Conservation (phyloP, 805 yeast species). For the Yarrowia sp. region DNA sequence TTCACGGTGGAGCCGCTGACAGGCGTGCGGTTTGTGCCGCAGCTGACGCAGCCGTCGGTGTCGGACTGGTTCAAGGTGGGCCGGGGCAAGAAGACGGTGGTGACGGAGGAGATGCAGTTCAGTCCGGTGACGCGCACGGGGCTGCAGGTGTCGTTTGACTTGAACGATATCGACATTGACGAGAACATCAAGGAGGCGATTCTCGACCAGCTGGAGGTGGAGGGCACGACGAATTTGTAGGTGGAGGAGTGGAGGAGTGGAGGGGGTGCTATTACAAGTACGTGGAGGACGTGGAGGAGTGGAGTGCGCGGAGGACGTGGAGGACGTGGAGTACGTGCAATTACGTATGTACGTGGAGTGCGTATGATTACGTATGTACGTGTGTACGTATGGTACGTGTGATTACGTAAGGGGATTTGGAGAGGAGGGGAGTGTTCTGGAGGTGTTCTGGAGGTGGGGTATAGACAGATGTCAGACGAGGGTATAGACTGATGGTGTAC, state of each 20-base stretch:
- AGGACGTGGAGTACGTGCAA: no score
- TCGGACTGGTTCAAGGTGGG: conserved; percentile 49
- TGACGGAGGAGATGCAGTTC: conserved; percentile 48
- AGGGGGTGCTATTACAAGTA: no score
- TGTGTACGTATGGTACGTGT: no score
- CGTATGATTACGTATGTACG: no score
- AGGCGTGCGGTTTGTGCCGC: conserved; percentile 60
- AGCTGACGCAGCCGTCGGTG: conserved; percentile 71
- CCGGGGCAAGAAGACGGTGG: conserved; percentile 46
- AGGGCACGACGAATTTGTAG: conserved; percentile 36
- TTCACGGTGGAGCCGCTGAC: conserved; percentile 63
- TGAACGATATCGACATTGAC: conserved; percentile 62
- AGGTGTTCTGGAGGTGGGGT: no score
- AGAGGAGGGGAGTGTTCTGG: neutral
- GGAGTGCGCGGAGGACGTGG: no score
- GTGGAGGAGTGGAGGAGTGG: no score
- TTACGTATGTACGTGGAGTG: no score
- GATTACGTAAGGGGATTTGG: neutral
- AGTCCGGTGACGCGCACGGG: conserved; percentile 68
- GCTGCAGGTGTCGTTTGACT: conserved; percentile 63
- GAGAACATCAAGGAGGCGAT: conserved; percentile 57
- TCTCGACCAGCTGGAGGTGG: conserved; percentile 44
- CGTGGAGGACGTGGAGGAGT: no score
- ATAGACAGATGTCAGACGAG: no score
- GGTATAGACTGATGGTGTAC: neutral